phyloP scores from a whole-genome alignment of 2,329 filamentous ascomycete species.

The Cercospora zeina region DNA sequence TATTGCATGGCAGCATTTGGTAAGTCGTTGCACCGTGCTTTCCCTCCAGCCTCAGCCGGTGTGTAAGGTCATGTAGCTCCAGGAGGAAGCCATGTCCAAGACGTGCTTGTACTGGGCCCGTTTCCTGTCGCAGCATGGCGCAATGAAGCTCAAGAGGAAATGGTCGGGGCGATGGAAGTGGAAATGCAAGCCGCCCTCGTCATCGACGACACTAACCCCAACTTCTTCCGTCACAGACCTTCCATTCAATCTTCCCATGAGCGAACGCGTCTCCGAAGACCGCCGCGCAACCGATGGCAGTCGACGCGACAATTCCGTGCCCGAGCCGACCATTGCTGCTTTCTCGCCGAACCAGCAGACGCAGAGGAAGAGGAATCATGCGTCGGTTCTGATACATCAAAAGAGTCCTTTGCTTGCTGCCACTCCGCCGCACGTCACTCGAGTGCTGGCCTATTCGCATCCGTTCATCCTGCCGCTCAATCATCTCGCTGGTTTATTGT shows the following conservation, averaged over 20 bases:
- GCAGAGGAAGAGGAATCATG: constrained; percentile 24
- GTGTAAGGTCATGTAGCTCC: neutral
- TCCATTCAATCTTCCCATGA: constrained; percentile 31
- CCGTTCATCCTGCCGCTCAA: constrained; percentile 90
- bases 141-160: constrained; percentile 17
- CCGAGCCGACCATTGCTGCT: constrained; percentile 74
- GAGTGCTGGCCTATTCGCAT: constrained; percentile 92
- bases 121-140: constrained; percentile 11
- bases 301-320: constrained; percentile 23
- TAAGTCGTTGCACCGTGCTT: constrained; percentile 19
- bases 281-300: constrained; percentile 25
- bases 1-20: constrained; percentile 31
- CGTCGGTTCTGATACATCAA: constrained; percentile 81
- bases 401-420: constrained; percentile 91
- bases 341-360: constrained; percentile 83
- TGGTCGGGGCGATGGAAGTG: constrained; percentile 11
- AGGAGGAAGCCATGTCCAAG: constrained; percentile 4
- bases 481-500: constrained; percentile 77
- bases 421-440: constrained; percentile 90
- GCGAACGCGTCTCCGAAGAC: constrained; percentile 23
- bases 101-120: constrained; percentile 12
- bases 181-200: constrained; percentile 3
- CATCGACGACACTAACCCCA: constrained; percentile 12
- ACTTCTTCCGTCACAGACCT: constrained; percentile 23
- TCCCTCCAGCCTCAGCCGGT: neutral